A percentile compares a stretch with the other conserved stretches of the same genome.
Conservation (phyloP, 306 rosid genomes). For the Begonia loranthoides region DNA sequence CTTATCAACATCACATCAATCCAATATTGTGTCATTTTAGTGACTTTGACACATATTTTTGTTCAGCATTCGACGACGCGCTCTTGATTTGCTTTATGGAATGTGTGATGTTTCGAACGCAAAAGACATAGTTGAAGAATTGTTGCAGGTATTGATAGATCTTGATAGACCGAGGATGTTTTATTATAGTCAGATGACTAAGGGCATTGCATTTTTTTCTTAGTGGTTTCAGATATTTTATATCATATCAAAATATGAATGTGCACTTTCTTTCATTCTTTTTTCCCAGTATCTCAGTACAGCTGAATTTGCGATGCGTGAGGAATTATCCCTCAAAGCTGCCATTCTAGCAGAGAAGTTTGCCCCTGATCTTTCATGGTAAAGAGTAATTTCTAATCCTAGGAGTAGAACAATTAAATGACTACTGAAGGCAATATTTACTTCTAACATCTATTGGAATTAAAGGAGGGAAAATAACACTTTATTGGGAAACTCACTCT, state of each 20-base stretch:
- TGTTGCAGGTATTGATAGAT: slow-evolving; percentile 59
- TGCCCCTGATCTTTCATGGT: slow-evolving; percentile 99
- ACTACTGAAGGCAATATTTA: no score
- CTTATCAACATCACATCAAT: no score
- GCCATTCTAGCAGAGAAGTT: slow-evolving; percentile 99
- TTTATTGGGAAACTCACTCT: no score
- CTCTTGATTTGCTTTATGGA: slow-evolving; percentile 97
- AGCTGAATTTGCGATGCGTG: slow-evolving; percentile 98
- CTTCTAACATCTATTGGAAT: no score
- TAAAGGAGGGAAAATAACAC: no score
- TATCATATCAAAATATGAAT: slow-evolving; percentile 13
- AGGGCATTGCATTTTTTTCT: neutral
- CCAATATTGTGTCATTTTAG: no score
- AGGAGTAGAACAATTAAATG: no score
- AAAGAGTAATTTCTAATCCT: slow-evolving; percentile 1
- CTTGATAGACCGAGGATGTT: slow-evolving; percentile 1
- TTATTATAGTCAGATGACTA: neutral
- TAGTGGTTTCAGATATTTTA: slow-evolving; percentile 12
- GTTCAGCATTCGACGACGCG: slow-evolving; percentile 93
- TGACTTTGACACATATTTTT: no score
- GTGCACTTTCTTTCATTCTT: slow-evolving; percentile 17
- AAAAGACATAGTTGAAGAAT: slow-evolving; percentile 95
- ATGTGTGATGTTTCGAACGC: slow-evolving; percentile 99
- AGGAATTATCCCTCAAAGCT: slow-evolving; percentile 94
- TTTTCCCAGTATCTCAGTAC: slow-evolving; percentile 86